Base-by-base conservation (phyloP, 768 basidiomycete species). In the Suillus ampliporus region DNA sequence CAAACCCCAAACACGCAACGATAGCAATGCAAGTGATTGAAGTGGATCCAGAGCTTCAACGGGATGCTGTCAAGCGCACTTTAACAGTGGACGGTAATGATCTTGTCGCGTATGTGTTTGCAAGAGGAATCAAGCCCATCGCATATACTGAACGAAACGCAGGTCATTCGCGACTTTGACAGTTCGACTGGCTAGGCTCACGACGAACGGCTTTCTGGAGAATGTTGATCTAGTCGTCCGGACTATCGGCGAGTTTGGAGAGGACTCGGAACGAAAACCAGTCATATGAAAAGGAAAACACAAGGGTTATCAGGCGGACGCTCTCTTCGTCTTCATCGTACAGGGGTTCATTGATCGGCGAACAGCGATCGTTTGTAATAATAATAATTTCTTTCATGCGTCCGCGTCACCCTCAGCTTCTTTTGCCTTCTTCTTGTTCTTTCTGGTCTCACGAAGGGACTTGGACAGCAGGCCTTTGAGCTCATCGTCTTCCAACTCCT, bases 401-500 rank as follows among this genome's bases (percentile, higher is more conserved):
- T 51, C 50, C 19, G 41, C 50, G 61, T 63, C 63, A 31, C 50
- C 63, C 58, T 85, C 89, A 67, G 76, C 81, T 65, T 85, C 84
- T 76, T 86, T 86, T 59, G 87, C 82, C 74, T 87, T 86, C 87
- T 94, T 95, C 84, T 92, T 91, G 79, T 83, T 92, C 86, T 95
- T 97, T 86, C 93, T 96, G 78, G 80, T 87, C 78, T 95, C 94
- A 63, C 97, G 86, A 67, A 99, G 77, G 68, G 87, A 90, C 76
- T 89, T 88, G 50, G 89, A 80, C 63, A 99, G 77, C 28, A 93
- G 80, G 34, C 85, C 82, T 80, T 95, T 95, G 67, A 95, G 77
- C 68, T 91, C 93, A 69, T 91, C 89, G 68, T 98, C 94, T 75
- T 93, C 86, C 63, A 99, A 80, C 75, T 94, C 88, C 77, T 95